Conservation (phyloP, 2,329 filamentous ascomycete species). For the Sclerotinia borealis region DNA sequence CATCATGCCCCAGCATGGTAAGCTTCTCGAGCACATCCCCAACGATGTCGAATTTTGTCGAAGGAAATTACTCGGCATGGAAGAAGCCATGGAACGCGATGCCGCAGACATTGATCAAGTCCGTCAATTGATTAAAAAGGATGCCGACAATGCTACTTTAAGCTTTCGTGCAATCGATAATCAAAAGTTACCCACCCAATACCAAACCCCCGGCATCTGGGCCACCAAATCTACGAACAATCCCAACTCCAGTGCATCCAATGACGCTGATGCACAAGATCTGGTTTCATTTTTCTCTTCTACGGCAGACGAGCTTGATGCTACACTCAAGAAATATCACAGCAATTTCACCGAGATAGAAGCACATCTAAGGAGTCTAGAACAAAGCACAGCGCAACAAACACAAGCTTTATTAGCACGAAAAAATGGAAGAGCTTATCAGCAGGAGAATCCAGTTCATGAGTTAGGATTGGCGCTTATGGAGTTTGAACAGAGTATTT, state of each 20-base stretch:
- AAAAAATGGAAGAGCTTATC: slow-evolving; percentile 34
- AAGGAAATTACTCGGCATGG: slow-evolving; percentile 55
- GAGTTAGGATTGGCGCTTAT: slow-evolving; percentile 53
- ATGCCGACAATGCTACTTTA: slow-evolving; percentile 63
- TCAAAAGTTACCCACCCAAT: slow-evolving; percentile 59
- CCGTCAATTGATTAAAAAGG: slow-evolving; percentile 53
- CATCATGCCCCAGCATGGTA: slow-evolving; percentile 57
- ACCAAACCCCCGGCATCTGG: slow-evolving; percentile 39
- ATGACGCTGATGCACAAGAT: slow-evolving; percentile 48
- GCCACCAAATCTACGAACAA: slow-evolving; percentile 38
- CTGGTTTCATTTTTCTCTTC: slow-evolving; percentile 59
- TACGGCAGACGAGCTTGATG: slow-evolving; percentile 55
- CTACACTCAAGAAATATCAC: slow-evolving; percentile 51
- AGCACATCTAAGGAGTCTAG: slow-evolving; percentile 57
- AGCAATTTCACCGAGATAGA: slow-evolving; percentile 58
- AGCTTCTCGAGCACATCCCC: slow-evolving; percentile 57
- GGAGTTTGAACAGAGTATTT: slow-evolving; percentile 60
- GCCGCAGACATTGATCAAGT: slow-evolving; percentile 52
- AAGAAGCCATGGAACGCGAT: slow-evolving; percentile 57
- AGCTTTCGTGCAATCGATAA: slow-evolving; percentile 71
- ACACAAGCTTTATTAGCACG: slow-evolving; percentile 47
- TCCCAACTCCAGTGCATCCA: slow-evolving; percentile 33
- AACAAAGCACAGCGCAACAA: slow-evolving; percentile 53
- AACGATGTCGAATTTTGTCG: slow-evolving; percentile 59
- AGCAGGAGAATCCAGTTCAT: slow-evolving; percentile 40